phyloP scores from a whole-genome alignment of 495 filamentous ascomycete genomes.

The Parathielavia hyrcaniae region DNA sequence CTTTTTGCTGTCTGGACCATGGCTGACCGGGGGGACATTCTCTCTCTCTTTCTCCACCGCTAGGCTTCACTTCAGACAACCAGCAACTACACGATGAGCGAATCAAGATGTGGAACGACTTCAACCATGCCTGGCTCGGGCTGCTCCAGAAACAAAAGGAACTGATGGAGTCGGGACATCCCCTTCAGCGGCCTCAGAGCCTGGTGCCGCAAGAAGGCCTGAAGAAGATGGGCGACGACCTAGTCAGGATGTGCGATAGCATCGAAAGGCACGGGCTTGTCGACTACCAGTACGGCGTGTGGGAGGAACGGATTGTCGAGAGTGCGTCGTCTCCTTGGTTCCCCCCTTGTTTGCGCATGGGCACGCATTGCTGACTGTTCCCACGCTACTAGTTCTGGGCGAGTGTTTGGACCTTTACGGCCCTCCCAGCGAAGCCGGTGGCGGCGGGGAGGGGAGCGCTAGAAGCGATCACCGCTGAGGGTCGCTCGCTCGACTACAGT shows the following conservation, averaged over 20 bases:
- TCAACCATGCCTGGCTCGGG: slow-evolving; percentile 90
- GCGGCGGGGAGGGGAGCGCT: slow-evolving; percentile 17
- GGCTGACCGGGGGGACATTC: slow-evolving; percentile 17
- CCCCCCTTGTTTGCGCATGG: neutral
- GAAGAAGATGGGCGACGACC: slow-evolving; percentile 70
- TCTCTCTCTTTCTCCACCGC: slow-evolving; percentile 12
- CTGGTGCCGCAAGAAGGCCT: slow-evolving; percentile 63
- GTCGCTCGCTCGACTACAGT: neutral
- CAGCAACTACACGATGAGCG: slow-evolving; percentile 61
- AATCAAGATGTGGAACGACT: slow-evolving; percentile 83
- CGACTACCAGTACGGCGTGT: slow-evolving; percentile 94
- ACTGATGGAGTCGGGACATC: slow-evolving; percentile 56
- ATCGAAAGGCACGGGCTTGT: slow-evolving; percentile 86
- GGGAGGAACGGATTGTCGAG: slow-evolving; percentile 85
- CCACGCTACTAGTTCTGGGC: slow-evolving; percentile 51
- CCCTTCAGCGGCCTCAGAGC: slow-evolving; percentile 54
- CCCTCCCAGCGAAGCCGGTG: slow-evolving; percentile 32
- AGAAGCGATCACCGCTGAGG: slow-evolving; percentile 19
- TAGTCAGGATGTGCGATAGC: slow-evolving; percentile 75
- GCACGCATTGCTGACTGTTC: slow-evolving; percentile 7
- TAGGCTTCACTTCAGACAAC: slow-evolving; percentile 59
- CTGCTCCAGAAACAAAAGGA: slow-evolving; percentile 84
- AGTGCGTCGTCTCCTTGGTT: slow-evolving; percentile 48
- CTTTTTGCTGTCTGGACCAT: neutral
- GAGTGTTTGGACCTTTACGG: slow-evolving; percentile 60